Base-by-base conservation (phyloP, 306 rosid genomes). In the Sophora flavescens region DNA sequence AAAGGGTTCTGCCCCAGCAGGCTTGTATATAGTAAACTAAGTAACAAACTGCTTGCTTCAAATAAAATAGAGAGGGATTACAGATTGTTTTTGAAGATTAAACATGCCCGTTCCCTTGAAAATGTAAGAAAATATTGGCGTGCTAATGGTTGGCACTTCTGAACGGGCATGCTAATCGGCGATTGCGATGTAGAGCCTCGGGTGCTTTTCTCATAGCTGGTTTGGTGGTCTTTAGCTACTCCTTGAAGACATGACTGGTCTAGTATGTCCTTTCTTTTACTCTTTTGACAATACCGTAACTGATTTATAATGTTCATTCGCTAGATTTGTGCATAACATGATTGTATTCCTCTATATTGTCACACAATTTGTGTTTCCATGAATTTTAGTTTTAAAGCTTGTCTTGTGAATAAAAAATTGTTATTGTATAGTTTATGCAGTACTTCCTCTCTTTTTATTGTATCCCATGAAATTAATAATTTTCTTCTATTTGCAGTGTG, bases 141-240 rank as follows among this genome's bases (percentile, higher is more conserved):
- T 50, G 57, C 90, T 48, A 94, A 74, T 26, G 98, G 98, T 33
- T 94, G 98, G 98, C 98, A 94, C 78, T 91, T 89, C 47, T 93
- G 90, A 90, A 78, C 5, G 59, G 67, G 61, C 56, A 36, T 58
- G 75, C 58, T 63, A 28, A 42, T 45, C 18, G 12, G 67, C 62
- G 18, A 56, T 71, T 28, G 44, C 41, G 18, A n/a, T n/a, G 44
- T 50, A 16, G 17, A 50, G 28, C 64, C 28, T 71, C 63, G 12
- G 22, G 44, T 69, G 74, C 70, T 78, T 68, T 75, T 15, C 38
- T n/a, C 64, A 45, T 48, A 8, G 42, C n/a, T 33, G 59, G 58
- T 67, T 14, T 47, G 41, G 11, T 33, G 66, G 70, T 67, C 17
- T 47, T 39, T 16, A 54, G 63, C 54, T 54, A 38, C 79, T 52